Conservation (phyloP, 352 stramenopile species). For the Pythium grandisporangium region DNA sequence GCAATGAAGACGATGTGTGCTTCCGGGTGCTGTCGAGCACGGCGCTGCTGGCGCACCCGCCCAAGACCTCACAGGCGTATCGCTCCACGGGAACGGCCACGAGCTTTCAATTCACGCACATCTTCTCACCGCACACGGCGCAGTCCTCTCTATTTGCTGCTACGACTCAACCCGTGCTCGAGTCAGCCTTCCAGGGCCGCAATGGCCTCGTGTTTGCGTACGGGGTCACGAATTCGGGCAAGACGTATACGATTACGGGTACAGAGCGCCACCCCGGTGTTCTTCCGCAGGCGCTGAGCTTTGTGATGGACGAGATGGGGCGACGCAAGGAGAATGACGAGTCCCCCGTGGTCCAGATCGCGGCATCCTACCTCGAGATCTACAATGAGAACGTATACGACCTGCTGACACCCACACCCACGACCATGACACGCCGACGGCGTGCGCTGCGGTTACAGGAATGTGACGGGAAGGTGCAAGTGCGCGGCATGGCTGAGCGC, state of each 20-base stretch:
- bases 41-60: conserved; percentile 48
- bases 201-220: conserved; percentile 96
- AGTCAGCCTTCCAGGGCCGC: conserved; percentile 78
- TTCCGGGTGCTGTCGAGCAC: conserved; percentile 65
- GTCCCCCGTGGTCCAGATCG: conserved; percentile 33
- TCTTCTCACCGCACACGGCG: conserved; percentile 67
- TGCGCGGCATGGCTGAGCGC: conserved; percentile 67
- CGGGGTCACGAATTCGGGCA: conserved; percentile 98
- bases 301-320: conserved; percentile 56
- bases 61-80: conserved; percentile 69
- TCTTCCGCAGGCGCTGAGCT: conserved; percentile 70
- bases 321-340: conserved; percentile 30
- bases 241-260: conserved; percentile 97
- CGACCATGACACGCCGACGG: conserved; percentile 48
- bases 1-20: conserved; percentile 21
- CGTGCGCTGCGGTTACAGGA: conserved; percentile 68
- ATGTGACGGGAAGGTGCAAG: conserved; percentile 84
- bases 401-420: conserved; percentile 59
- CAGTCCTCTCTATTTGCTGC: conserved; percentile 90
- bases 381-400: conserved; percentile 99
- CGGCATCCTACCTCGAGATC: conserved; percentile 96
- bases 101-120: conserved; percentile 74
- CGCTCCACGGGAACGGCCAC: conserved; percentile 64
- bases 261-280: conserved; percentile 67
- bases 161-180: conserved; percentile 86